Percentiles rank a stretch among this genome's conserved stretches.
Evolutionary conservation across 306 rosid genomes (phyloP).

Genomic region (Cucumis hystrix): DNA sequence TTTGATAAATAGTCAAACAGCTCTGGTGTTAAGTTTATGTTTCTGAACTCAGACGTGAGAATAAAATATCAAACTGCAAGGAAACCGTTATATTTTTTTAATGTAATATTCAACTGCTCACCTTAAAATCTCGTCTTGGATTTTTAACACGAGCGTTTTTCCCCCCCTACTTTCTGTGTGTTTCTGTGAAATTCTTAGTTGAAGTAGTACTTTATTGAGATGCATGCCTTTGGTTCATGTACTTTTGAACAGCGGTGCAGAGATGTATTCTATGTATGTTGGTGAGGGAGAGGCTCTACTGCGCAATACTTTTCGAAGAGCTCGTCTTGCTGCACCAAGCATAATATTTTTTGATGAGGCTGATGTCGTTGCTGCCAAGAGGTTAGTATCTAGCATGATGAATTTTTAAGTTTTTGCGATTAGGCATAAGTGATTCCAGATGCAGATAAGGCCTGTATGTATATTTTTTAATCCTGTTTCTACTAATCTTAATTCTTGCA

Average conservation of each 20-base stretch:
- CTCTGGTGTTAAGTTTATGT: neutral
- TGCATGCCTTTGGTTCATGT: conserved; percentile 12
- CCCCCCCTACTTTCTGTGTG: neutral
- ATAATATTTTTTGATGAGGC: conserved; percentile 89
- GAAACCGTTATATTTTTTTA: neutral
- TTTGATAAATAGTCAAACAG: neutral
- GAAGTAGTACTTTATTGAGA: neutral
- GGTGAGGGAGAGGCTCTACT: conserved; percentile 90
- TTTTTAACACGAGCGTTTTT: neutral
- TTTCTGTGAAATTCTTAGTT: neutral
- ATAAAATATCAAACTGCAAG: neutral
- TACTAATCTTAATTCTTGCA: neutral
- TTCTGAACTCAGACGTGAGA: neutral
- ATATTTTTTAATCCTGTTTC: neutral
- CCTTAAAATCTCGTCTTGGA: neutral
- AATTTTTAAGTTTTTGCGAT: neutral
- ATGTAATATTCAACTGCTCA: neutral
- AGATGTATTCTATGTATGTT: conserved; percentile 80
- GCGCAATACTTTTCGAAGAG: conserved; percentile 75
- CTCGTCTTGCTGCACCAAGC: conserved; percentile 84
- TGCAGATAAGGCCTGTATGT: neutral
- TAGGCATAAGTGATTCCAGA: neutral
- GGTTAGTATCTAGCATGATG: conserved; percentile 32
- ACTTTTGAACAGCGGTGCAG: conserved; percentile 70
- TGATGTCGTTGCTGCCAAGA: conserved; percentile 75